A percentile compares a stretch with the other conserved stretches of the same genome.
Evolutionary conservation across 352 stramenopile species (phyloP).

Genomic region (Globisporangium spiculum): DNA sequence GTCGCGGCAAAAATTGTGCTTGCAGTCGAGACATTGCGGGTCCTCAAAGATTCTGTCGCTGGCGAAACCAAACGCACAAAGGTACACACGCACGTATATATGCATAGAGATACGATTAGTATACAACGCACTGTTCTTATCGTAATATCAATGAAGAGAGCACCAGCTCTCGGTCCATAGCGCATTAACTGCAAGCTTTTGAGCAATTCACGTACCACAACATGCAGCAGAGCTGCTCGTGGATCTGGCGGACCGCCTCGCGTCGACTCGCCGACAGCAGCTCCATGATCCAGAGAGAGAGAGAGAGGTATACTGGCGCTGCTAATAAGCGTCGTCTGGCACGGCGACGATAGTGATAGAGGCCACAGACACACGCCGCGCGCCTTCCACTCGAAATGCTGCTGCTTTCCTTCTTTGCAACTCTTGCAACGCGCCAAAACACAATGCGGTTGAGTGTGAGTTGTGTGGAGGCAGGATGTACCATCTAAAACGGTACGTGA

Average conservation of each 20-base stretch:
- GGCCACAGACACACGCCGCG: neutral
- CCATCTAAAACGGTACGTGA: neutral
- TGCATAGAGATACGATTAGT: neutral
- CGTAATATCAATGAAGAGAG: neutral
- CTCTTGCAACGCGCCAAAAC: neutral
- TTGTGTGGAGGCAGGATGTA: neutral
- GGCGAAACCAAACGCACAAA: slow-evolving; percentile 5
- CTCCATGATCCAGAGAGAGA: slow-evolving; percentile 32
- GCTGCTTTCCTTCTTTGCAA: neutral
- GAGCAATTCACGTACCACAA: slow-evolving; percentile 50
- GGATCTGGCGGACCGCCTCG: slow-evolving; percentile 71
- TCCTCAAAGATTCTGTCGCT: slow-evolving; percentile 76
- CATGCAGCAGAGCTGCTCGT: slow-evolving; percentile 74
- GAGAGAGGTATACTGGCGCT: neutral
- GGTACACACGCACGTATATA: neutral
- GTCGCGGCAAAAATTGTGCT: slow-evolving; percentile 84
- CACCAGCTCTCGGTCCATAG: neutral
- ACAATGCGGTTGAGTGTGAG: neutral
- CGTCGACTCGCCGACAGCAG: slow-evolving; percentile 50
- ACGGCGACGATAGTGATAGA: neutral
- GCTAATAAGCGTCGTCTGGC: neutral
- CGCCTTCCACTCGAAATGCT: slow-evolving; percentile 3
- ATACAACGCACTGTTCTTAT: neutral
- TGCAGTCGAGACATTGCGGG: slow-evolving; percentile 83
- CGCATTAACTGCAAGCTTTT: neutral